Conservation (phyloP, 495 filamentous ascomycete genomes). For the Aspergillus egyptiacus region DNA sequence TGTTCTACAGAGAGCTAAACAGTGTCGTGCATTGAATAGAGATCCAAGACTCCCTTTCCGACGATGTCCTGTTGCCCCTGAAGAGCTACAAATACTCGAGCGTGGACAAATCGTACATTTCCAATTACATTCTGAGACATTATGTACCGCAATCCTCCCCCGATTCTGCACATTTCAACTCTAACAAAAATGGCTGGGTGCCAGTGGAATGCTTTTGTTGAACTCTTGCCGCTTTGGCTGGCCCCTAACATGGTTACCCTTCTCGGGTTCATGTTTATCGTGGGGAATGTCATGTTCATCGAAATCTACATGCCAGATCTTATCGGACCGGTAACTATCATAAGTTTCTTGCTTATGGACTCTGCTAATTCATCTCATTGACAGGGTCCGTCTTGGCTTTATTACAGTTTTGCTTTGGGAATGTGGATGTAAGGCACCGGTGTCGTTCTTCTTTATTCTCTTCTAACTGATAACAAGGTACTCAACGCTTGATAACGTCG, state of each 20-base stretch:
- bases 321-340: slow-evolving; percentile 67
- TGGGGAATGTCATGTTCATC: slow-evolving; percentile 76
- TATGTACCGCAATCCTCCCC: slow-evolving; percentile 61
- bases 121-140: slow-evolving; percentile 85
- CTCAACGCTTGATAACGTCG: slow-evolving; percentile 97
- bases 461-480: slow-evolving; percentile 48
- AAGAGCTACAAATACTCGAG: slow-evolving; percentile 94
- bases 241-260: slow-evolving; percentile 98
- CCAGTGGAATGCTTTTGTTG: slow-evolving; percentile 96
- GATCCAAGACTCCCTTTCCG: slow-evolving; percentile 58
- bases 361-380: slow-evolving; percentile 18
- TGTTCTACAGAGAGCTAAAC: slow-evolving; percentile 15
- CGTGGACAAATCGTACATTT: slow-evolving; percentile 95
- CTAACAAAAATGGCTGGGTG: slow-evolving; percentile 9
- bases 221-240: slow-evolving; percentile 88
- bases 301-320: slow-evolving; percentile 85
- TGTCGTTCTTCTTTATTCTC: neutral
- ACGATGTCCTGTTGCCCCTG: slow-evolving; percentile 71
- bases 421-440: slow-evolving; percentile 68
- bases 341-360: neutral
- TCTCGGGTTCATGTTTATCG: slow-evolving; percentile 88
- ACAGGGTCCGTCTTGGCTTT: slow-evolving; percentile 83
- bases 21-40: slow-evolving; percentile 21
- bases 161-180: neutral
- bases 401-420: slow-evolving; percentile 89